These are phyloP conservation scores for Stramenopiles sp. DNA, from an alignment of 352 stramenopile species.

Conservation along the genomic window DNA sequence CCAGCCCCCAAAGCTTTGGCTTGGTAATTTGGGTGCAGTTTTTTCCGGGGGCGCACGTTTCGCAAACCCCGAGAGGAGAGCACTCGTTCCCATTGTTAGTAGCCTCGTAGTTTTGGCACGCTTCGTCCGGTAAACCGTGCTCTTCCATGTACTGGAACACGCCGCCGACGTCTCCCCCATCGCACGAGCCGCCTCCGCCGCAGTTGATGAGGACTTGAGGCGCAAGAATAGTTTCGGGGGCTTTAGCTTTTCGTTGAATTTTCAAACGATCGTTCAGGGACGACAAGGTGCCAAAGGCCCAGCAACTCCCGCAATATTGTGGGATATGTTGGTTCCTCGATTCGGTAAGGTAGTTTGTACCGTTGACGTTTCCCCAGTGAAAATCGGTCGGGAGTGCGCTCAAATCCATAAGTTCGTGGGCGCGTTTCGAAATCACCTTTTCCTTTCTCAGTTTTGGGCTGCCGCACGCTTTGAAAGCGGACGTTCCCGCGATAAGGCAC, in stretches of 20 bases:
- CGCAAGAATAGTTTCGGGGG: slow-evolving; percentile 45
- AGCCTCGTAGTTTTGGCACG: too few species aligned
- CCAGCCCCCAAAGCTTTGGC: too few species aligned
- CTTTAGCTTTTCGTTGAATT: slow-evolving; percentile 25
- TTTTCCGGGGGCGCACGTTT: too few species aligned
- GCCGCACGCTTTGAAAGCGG: too few species aligned
- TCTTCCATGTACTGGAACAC: neutral
- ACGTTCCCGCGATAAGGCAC: too few species aligned
- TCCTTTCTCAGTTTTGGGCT: too few species aligned
- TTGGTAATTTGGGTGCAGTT: too few species aligned
- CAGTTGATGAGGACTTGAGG: slow-evolving; percentile 55
- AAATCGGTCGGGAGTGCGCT: neutral
- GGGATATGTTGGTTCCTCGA: neutral
- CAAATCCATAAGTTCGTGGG: neutral
- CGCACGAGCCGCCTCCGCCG: slow-evolving; percentile 37
- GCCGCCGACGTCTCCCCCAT: slow-evolving; percentile 22
- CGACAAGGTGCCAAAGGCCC: slow-evolving; percentile 31
- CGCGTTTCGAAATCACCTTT: too few species aligned
- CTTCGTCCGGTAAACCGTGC: too few species aligned
- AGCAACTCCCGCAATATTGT: neutral
- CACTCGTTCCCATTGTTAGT: too few species aligned
- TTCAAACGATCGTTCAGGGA: slow-evolving; percentile 53
- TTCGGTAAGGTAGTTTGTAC: neutral
- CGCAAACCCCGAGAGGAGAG: too few species aligned
- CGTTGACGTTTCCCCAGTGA: neutral